phyloP scores from a whole-genome alignment of 1,139 yeast species.

The Scheffersomyces lignicola region DNA sequence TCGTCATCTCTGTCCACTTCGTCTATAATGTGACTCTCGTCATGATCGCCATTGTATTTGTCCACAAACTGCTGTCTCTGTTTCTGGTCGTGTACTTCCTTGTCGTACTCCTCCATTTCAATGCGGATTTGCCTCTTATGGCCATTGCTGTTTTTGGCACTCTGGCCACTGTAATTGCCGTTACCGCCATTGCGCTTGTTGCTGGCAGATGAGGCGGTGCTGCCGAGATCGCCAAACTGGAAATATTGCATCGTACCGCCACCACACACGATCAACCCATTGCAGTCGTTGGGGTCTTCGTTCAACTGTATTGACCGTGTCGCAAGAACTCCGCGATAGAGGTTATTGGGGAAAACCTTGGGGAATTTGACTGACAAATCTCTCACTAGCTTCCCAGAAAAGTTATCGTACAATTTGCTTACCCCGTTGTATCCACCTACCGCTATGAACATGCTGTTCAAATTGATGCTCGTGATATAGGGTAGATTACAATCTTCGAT shows the following conservation, averaged over 20 bases:
- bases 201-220: too few species aligned
- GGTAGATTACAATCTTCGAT: conserved; percentile 8
- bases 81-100: conserved; percentile 18
- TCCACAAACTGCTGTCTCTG: conserved; percentile 30
- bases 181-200: conserved; percentile 3
- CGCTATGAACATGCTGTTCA: conserved; percentile 49
- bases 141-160: conserved; percentile 10
- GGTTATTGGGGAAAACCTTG: conserved; percentile 27
- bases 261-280: conserved; percentile 58
- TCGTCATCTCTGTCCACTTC: conserved; percentile 42
- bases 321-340: conserved; percentile 33
- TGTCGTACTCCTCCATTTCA: conserved; percentile 40
- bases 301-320: conserved; percentile 45
- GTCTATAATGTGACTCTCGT: conserved; percentile 16
- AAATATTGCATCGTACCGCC: conserved; percentile 58
- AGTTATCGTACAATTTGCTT: conserved; percentile 60
- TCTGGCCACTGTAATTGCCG: conserved; percentile 9
- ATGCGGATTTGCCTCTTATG: conserved; percentile 28
- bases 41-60: conserved; percentile 45
- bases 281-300: conserved; percentile 38
- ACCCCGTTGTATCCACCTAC: conserved; percentile 67
- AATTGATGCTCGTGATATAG: conserved; percentile 29
- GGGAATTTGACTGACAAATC: conserved; percentile 50
- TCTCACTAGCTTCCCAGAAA: conserved; percentile 57
- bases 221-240: conserved; percentile 47